Base-by-base conservation (phyloP, 139 green algal genomes). In the Micractinium sp. region DNA sequence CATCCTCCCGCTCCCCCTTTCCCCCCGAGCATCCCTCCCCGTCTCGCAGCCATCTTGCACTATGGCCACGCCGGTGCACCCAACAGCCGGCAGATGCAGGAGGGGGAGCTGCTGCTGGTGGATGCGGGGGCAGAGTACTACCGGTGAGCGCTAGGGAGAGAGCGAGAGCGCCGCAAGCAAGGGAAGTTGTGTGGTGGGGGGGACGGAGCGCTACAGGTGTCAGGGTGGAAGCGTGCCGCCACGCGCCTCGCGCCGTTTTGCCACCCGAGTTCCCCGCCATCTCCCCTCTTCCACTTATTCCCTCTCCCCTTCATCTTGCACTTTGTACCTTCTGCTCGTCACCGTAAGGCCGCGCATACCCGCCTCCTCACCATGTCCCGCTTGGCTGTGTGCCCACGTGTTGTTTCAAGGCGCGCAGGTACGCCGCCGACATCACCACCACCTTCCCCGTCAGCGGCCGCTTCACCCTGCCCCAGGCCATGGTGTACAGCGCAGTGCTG, bases 51-150 rank as follows among this genome's bases (percentile, higher is more conserved):
- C 0, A 89, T 97, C 25, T 94, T 99, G 85, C 97, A 99, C 90
- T 99, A 99, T 73, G 97, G 97, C 27, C 95, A 99, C 80, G 94
- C 94, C 0, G 95, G 93, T 0, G 95, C 97, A 12, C 96, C 97
- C 38, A 99, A 99, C 90, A 93, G 95, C 86, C 86, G 92, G 0
- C 93, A 95, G 89, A 91, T 95, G 29, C 19, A 67, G 47, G 90
- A 94, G 18, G 94, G 93, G 18, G 95, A 98, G 82, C 91, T 98
- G 77, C 66, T 96, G 35, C 92, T 99, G 87, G 71, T 96, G 61
- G 96, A 99, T 92, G 96, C 97, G 90, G 97, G 97, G 41, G 96
- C 92, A 23, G 95, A 97, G 85, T 98, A 97, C 91, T 93, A 94
- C 89, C 86, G 80, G 92, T 78, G 94, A 92, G 76, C 3, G n/a